Base-by-base conservation (phyloP, 768 basidiomycete species). In the Agrocybe praecox region DNA sequence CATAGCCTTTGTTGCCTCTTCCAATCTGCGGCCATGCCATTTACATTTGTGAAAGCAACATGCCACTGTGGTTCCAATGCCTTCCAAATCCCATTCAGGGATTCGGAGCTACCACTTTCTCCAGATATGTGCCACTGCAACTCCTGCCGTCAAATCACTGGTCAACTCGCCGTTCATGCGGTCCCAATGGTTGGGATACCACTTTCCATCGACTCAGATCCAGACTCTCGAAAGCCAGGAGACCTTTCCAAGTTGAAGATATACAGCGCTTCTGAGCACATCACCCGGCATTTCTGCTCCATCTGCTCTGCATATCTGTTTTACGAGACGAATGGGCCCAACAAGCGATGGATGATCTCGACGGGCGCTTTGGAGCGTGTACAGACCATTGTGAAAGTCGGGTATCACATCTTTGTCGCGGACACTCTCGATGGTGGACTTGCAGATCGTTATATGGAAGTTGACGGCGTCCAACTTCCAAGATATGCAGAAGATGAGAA, bases 1-100 rank as follows among this genome's bases (percentile, higher is more conserved):
- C 26, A 29, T 29, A n/a, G n/a, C n/a, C n/a, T n/a, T n/a, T n/a
- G n/a, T n/a, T n/a, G n/a, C n/a, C 36, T 15, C 36, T 40, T n/a
- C 4, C 36, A 40, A 40, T 15, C 12, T n/a, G n/a, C 12, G n/a
- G 6, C 36, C 12, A 60, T 59, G 58, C 34, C 53, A 15, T 49
- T 48, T 21, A 72, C 69, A 8, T 61, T 63, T 52, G 49, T 69
- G 24, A 67, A 64, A 48, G 69, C 68, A 14, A 53, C 55, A 14
- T 73, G 72, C 63, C 67, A 70, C 36, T 73, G 72, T 51, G 60
- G 64, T 5, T 54, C 57, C 40, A 71, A 69, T 46, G 36, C 33
- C 5, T 69, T 70, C 56, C 62, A 62, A 24, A 56, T 69, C 21
- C 56, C 61, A 2, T 68, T 70, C 48, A 14, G 32, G 4, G 67